These are phyloP conservation scores for Ramaria sp. DNA, from an alignment of 768 basidiomycete genomes.

Conservation along the genomic window DNA sequence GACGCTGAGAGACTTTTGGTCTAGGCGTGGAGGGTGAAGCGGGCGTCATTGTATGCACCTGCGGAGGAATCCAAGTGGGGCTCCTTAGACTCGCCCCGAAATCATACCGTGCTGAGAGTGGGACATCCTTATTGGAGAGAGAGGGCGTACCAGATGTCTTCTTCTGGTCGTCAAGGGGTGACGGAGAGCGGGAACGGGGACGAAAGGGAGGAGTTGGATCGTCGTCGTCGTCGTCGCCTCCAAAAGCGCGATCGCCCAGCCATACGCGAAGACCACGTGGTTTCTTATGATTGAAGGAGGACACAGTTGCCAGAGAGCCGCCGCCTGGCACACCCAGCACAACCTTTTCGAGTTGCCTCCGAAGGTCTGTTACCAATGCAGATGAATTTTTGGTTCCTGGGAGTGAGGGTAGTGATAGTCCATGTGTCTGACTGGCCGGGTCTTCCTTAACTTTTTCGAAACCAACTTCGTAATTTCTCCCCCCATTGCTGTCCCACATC, in stretches of 20 bases:
- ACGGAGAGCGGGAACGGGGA: background rate
- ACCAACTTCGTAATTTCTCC: conserved; percentile 65
- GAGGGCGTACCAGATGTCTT: conserved; percentile 10
- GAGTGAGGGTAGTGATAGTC: conserved; percentile 11
- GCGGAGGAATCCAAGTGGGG: background rate
- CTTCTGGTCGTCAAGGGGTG: background rate
- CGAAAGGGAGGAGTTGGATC: conserved; percentile 1
- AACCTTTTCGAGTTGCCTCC: conserved; percentile 57
- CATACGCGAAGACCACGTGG: conserved; percentile 18
- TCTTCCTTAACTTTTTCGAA: conserved; percentile 36
- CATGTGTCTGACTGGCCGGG: conserved; percentile 15
- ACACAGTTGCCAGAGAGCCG: conserved; percentile 11
- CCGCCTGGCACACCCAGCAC: conserved; percentile 23
- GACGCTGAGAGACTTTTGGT: background rate
- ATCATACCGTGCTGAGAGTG: conserved; percentile 48
- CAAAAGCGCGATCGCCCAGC: conserved; percentile 13
- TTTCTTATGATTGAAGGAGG: conserved; percentile 18
- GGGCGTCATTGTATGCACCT: background rate
- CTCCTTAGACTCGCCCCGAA: conserved; percentile 30
- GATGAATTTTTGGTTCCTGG: conserved; percentile 29
- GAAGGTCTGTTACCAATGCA: conserved; percentile 45
- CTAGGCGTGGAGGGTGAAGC: background rate
- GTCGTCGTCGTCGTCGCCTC: conserved; percentile 9
- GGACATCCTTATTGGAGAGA: conserved; percentile 20
- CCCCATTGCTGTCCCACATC: conserved; percentile 87